Conservation (phyloP, 192 early-diverging fungal genomes). For the Piromyces finnis region DNA sequence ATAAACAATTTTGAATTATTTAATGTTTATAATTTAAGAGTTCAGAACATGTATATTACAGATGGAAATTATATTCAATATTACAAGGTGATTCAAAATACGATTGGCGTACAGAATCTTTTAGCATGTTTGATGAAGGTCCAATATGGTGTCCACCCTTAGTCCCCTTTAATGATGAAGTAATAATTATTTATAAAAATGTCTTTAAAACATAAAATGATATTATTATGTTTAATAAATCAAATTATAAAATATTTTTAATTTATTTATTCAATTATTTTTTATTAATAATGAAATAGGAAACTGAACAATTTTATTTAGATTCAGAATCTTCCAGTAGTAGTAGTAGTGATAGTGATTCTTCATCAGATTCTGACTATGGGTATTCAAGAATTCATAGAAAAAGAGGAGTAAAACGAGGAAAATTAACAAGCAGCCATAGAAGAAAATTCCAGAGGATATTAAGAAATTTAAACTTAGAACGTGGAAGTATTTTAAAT, state of each 20-base stretch:
- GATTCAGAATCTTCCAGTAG: conserved; percentile 14
- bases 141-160: conserved; percentile 73
- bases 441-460: conserved; percentile 9
- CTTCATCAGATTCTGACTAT: background rate
- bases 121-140: conserved; percentile 72
- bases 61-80: conserved; percentile 80
- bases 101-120: conserved; percentile 58
- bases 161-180: conserved; percentile 45
- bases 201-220: too few species aligned
- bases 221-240: too few species aligned
- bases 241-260: too few species aligned
- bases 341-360: conserved; percentile 4
- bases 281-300: background rate
- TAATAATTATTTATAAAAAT: conserved; percentile 11
- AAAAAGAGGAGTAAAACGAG: background rate
- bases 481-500: conserved; percentile 38
- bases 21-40: conserved; percentile 10
- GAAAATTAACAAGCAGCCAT: background rate
- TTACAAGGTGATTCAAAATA: conserved; percentile 60
- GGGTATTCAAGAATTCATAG: background rate
- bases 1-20: too few species aligned
- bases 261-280: too few species aligned
- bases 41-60: conserved; percentile 70
- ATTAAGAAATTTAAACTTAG: conserved; percentile 3
- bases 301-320: conserved; percentile 5